Evolutionary conservation across 768 basidiomycete species (phyloP), one percentile per base, ranked within the genome.

Genomic region (Trametes cubensis): DNA sequence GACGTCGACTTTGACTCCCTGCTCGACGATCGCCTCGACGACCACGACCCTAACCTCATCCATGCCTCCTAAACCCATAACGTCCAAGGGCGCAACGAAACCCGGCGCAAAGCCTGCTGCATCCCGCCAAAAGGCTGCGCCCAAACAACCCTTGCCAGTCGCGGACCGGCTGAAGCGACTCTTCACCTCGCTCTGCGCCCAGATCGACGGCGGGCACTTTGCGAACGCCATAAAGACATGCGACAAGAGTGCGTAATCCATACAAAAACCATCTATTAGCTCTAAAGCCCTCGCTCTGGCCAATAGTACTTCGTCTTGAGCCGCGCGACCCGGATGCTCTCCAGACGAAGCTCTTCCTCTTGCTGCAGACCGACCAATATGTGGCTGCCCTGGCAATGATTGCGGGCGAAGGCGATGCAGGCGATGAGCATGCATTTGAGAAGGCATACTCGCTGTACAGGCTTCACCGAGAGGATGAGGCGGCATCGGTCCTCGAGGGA

Each of bases 151-250:
- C 1, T 62, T 75, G 4, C 63, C 78, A 5, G 63, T 70, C 34
- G 66, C 69, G 38, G 78, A 78, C 53, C 68, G 74, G 44, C 65
- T 82, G 53, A 86, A 83, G 69, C 82, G 85, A 18, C 77, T 90
- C 54, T 94, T 90, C 75, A 85, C 83, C 51, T 90, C 91, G 41
- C 77, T 97, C 4, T 88, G 85, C 71, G 89, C 91, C 11, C 95
- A 96, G 72, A 87, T 95, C 67, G 92, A 95, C 64, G 92, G 89
- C n/a, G 91, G 89, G 1, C 87, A 95, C 76, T 88, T 93, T 71
- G 75, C 77, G 46, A 94, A 93, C 69, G 94, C 93, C 26, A 82
- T 94, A 70, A 92, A 88, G 82, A 95, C 94, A 64, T 95, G 92
- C 78, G 89, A 94, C 75, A 94, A 93, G 79, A 90, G 95, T 93